Base-by-base conservation (phyloP, 495 filamentous ascomycete species). In the Daldinia decipiens region DNA sequence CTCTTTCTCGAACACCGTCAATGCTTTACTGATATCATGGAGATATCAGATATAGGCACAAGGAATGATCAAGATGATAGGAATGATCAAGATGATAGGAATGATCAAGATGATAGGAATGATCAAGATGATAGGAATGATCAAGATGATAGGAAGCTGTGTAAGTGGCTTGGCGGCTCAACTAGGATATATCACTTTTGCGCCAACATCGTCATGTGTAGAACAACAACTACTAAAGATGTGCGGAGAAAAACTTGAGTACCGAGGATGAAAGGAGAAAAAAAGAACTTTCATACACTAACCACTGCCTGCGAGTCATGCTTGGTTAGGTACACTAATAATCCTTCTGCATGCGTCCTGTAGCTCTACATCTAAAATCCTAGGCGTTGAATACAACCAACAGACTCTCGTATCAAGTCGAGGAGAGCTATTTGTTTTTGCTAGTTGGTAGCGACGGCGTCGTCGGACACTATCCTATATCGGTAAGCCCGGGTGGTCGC, bases 381-480 rank as follows among this genome's bases (percentile, higher is more conserved):
- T 26, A 61, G 24, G 65, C 53, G 39, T 68, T 45, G 29, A 43
- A 45, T 19, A 13, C 5, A 64, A 11, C 52, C 56, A 40, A 60
- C 60, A 45, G 47, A 59, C 32, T 45, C 34, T 39, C 32, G 54
- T 39, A 40, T 26, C 62, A 29, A 15, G 5, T 32, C 52, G 29
- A 17, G 21, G 15, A 12, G 47, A 52, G 29, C 39, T 45, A 32
- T 61, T 38, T 38, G 50, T 24, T 57, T 62, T 64, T 53, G 21
- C 43, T 32, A 39, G 59, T 61, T 59, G 38, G 34, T 64, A 38
- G 50, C 54, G 45, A 65, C 55, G 60, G 54, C 59, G 56, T 56
- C 31, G 39, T 39, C 55, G 50, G 54, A 38, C 50, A 47, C 64
- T 59, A 63, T 63, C 59, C 54, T 19, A 47, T 66, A 47, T 8